Evolutionary conservation across 129 eudicot genomes (phyloP).

Genomic region (Scalesia atractyloides): DNA sequence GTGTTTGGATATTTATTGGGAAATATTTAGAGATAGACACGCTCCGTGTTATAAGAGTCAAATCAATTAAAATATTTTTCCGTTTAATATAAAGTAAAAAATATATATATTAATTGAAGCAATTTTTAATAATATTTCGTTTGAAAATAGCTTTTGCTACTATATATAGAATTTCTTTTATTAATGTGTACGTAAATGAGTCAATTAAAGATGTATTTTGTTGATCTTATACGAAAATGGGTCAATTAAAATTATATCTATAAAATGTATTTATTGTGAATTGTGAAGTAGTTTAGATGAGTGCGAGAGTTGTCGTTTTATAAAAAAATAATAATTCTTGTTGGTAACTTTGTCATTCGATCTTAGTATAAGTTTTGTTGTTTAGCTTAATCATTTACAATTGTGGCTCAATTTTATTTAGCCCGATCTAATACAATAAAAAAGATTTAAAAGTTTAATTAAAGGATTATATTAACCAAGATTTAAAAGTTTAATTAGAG

Average conservation of each 20-base stretch:
- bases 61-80: neutral
- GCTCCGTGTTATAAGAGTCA: constrained; percentile 23
- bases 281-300: too few relatives aligned
- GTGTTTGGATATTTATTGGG: constrained; percentile 30
- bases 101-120: too few relatives aligned
- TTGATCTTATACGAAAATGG: neutral
- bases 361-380: too few relatives aligned
- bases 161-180: neutral
- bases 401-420: too few relatives aligned
- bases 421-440: too few relatives aligned
- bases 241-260: neutral
- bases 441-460: neutral
- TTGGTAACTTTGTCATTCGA: too few relatives aligned
- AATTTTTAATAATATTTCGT: neutral
- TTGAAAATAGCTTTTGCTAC: neutral
- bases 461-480: too few relatives aligned
- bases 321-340: too few relatives aligned
- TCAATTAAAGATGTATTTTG: neutral
- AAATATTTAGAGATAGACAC: constrained; percentile 10
- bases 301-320: too few relatives aligned
- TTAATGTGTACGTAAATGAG: neutral
- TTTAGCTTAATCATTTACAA: too few relatives aligned
- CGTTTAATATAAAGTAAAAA: too few relatives aligned
- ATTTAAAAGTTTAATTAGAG: neutral
- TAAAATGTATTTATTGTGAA: too few relatives aligned